Conservation (phyloP, 2,329 filamentous ascomycete species). For the Parastagonospora avenae region DNA sequence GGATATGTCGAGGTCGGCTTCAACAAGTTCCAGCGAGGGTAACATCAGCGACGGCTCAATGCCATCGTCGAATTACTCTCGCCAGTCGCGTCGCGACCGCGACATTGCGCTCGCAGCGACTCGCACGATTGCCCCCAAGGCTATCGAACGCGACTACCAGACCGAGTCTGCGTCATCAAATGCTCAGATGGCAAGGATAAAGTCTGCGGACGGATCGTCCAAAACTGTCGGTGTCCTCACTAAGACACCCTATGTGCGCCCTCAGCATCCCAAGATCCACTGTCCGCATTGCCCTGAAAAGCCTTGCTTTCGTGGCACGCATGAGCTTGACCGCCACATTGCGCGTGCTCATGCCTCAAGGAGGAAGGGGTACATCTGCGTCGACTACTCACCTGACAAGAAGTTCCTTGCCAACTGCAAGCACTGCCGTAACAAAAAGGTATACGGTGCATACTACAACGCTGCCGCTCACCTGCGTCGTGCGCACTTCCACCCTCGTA, state of each 20-base stretch:
- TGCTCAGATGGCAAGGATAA: conserved; percentile 58
- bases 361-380: conserved; percentile 67
- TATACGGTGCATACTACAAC: conserved; percentile 92
- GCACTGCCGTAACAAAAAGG: conserved; percentile 75
- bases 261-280: conserved; percentile 72
- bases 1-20: conserved; percentile 59
- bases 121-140: conserved; percentile 57
- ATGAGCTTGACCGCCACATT: conserved; percentile 66
- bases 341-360: conserved; percentile 68
- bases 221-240: conserved; percentile 58
- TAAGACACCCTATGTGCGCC: conserved; percentile 65
- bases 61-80: conserved; percentile 51
- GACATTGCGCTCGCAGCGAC: conserved; percentile 55
- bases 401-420: conserved; percentile 81
- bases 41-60: conserved; percentile 53
- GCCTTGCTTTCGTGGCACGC: conserved; percentile 81
- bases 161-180: conserved; percentile 41
- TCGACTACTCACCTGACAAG: conserved; percentile 63
- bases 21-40: conserved; percentile 39
- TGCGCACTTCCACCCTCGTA: conserved; percentile 80
- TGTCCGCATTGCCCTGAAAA: conserved; percentile 74
- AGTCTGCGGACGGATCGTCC: conserved; percentile 58
- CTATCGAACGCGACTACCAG: conserved; percentile 34
- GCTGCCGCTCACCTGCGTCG: conserved; percentile 88
- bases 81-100: conserved; percentile 54